These are phyloP conservation scores for Pseudogymnoascus sp. DNA, from an alignment of 2,329 filamentous ascomycete genomes.

Conservation along the genomic window DNA sequence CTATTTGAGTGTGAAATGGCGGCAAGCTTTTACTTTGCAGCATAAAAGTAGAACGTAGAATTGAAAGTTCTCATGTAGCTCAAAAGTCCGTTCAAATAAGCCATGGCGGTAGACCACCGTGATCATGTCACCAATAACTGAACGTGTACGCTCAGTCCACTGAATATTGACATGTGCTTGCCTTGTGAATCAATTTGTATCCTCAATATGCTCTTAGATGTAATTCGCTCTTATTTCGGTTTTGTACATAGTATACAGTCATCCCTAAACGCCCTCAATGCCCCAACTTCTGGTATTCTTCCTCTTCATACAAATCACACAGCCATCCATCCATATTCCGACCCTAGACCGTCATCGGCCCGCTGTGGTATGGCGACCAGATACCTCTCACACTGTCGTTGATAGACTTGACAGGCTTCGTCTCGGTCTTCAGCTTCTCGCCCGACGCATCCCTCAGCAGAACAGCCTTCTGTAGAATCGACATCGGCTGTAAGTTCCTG, in stretches of 20 bases:
- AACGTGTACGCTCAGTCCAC: background rate
- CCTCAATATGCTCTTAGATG: background rate
- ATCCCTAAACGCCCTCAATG: conserved; percentile 21
- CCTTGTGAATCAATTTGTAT: background rate
- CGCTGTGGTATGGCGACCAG: conserved; percentile 64
- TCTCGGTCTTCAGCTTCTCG: conserved; percentile 59
- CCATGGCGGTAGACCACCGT: background rate
- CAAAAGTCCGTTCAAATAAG: conserved; percentile 2
- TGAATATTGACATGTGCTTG: background rate
- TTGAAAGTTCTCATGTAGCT: conserved; percentile 12
- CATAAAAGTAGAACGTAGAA: conserved; percentile 5
- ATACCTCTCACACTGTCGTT: conserved; percentile 61
- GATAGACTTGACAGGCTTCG: conserved; percentile 57
- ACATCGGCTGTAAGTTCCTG: conserved; percentile 70
- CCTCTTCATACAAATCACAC: conserved; percentile 35
- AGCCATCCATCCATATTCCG: background rate
- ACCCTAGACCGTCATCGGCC: conserved; percentile 27
- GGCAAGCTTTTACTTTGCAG: conserved; percentile 3
- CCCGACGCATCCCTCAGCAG: conserved; percentile 67
- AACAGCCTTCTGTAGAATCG: conserved; percentile 74
- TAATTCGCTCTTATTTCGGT: conserved; percentile 1
- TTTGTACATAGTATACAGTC: conserved; percentile 8
- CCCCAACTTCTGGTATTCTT: conserved; percentile 10
- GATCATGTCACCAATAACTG: background rate
- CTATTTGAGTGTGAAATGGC: background rate